Base-by-base conservation (phyloP, 2,329 filamentous ascomycete species). In the Fusarium sublunatum region DNA sequence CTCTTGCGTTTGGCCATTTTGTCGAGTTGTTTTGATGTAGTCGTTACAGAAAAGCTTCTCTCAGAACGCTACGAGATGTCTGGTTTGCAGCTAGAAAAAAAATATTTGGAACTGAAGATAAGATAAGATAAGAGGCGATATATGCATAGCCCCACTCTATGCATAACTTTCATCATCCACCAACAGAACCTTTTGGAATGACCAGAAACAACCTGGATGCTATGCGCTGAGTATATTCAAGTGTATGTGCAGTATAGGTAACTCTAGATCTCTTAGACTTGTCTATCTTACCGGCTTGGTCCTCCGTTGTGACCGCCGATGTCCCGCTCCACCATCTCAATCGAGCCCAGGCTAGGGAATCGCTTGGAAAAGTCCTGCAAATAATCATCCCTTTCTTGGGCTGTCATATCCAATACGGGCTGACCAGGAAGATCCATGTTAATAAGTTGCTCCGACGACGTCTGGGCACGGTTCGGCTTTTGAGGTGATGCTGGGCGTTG, bases 291-390 rank as follows among this genome's bases (percentile, higher is more conserved):
- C 60, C 66, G 68, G 59, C 60, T 57, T 22, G 64, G 53, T 32
- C 60, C 61, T 77, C 70, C 82, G 22, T 59, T 54, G 11, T 65
- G 70, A n/a, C 65, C 64, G 32, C 59, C 64, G 40, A 78, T 73
- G 49, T 85, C 90, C 58, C 88, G 86, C 78, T 95, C 91, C n/a
- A 92, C 90, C 88, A 94, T 91, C 79, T 97, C 93, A 67, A 97
- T 86, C 9, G 92, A 86, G 53, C 88, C 89, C 56, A 98, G 79
- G 73, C 91, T 96, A 1, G 94, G 94, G 76, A 93, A 97, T 56
- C 92, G 83, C 76, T 93, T 93, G 59, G 88, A 89, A 74, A 98
- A 97, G 72, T 91, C 77, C 57, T 78, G 76, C 40, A 89, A 75
- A 70, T 89, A 89, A 67, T 93, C 91, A 41, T 88, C 86, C 72